Percentiles rank a stretch among this genome's conserved stretches.
Evolutionary conservation across 139 green algal genomes (phyloP).

Genomic region (Chlorella ohadii): DNA sequence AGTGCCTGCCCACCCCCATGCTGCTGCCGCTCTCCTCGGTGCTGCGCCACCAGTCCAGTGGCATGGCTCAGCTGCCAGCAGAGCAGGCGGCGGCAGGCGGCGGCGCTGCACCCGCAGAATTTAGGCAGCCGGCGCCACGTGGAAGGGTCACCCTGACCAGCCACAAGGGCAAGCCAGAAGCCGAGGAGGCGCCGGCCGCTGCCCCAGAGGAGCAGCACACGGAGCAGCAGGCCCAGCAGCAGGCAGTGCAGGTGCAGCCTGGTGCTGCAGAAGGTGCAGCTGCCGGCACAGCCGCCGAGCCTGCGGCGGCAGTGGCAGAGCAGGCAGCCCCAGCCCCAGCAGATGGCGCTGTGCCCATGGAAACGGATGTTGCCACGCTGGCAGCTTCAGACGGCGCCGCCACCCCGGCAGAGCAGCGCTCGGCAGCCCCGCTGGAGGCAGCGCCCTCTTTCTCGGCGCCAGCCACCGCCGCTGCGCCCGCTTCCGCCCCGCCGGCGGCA

Average conservation of each 20-base stretch:
- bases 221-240: background rate
- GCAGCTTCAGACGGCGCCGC: too few species aligned
- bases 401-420: background rate
- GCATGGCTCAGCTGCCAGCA: background rate
- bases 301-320: background rate
- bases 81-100: background rate
- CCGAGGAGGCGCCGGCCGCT: background rate
- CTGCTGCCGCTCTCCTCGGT: background rate
- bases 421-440: too few species aligned
- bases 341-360: background rate
- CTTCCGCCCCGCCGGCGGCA: background rate
- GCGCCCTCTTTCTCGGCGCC: background rate
- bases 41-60: background rate
- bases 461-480: background rate
- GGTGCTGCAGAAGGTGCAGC: background rate
- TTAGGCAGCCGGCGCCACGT: background rate
- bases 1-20: slow-evolving; percentile 21
- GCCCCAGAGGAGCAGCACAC: background rate
- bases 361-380: too few species aligned
- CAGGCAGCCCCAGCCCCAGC: background rate
- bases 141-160: background rate
- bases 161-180: background rate
- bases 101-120: background rate
- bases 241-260: background rate
- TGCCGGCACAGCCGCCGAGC: background rate